Base-by-base conservation (phyloP, 805 yeast genomes). In the Ogataea wickerhamii region DNA sequence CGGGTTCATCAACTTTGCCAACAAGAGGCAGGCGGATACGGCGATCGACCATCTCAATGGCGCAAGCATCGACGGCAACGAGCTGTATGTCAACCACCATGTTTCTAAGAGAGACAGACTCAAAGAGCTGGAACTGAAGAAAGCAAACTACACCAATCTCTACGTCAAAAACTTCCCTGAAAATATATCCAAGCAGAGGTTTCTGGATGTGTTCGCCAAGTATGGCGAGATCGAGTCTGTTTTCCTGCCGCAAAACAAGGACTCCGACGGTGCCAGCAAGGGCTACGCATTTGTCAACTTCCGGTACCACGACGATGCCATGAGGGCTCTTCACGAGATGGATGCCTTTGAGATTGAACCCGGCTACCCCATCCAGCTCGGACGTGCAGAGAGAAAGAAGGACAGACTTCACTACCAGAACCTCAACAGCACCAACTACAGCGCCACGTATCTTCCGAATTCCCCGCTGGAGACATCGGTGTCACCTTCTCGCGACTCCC, bases 1-100 rank as follows among this genome's bases (percentile, higher is more conserved):
- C 55, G 93, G 91, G 6, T 84, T 84, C 60, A 73, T 85, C 13
- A 81, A 83, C 44, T 84, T 71, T 53, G 65, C 71, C 35, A 62
- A 67, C 39, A 73, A 76, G 32, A 68, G 67, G 8, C 74, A 76
- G 64, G 88, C 94, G 2, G 67, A 78, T 30, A 57, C 60, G 17
- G 87, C 91, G 27, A 79, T 83, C 26, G 61, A 70, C 16, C 44
- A 48, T n/a, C 47, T 62, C 18, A 57, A 58, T 38, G 61, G 61
- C 29, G 28, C 31, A 5, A 52, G 38, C 20, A 39, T 56, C 7
- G 49, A 49, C 23, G 62, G 57, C 28, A 54, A 64, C 39, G 61
- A 64, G 17, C 55, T 75, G 24, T 77, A 73, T 49, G 71, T 82
- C 34, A 79, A 81, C 50, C 78, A 70, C 52, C 87, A 82, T 55